Evolutionary conservation across 1,284 basidiomycete genomes (phyloP).

Genomic region (Pisolithus thermaeus): DNA sequence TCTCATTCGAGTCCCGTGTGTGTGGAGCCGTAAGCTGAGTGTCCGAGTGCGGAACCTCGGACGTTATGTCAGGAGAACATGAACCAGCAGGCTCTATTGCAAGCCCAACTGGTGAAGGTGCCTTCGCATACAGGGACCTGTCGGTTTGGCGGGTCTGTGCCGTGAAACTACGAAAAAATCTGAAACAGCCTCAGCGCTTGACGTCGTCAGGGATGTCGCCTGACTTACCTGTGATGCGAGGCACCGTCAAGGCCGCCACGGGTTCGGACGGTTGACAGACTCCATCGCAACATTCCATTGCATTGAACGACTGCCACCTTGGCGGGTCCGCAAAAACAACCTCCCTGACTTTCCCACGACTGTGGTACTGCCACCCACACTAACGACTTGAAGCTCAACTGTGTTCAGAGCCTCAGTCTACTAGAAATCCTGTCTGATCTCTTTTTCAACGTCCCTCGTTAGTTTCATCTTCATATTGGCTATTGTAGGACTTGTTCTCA

Average conservation of each 20-base stretch:
- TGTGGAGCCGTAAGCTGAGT: neutral
- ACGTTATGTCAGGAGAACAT: neutral
- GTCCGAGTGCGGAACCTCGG: neutral
- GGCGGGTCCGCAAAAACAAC: no score
- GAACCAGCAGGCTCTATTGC: no score
- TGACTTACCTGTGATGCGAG: slow-evolving; percentile 9
- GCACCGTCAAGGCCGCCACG: slow-evolving; percentile 26
- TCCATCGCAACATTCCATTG: slow-evolving; percentile 54
- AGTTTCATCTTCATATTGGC: no score
- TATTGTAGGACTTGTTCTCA: no score
- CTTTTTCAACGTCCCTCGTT: no score
- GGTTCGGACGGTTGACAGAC: slow-evolving; percentile 35
- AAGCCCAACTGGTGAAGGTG: neutral
- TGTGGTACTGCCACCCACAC: no score
- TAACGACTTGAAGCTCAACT: no score
- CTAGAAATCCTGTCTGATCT: no score
- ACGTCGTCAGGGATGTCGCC: neutral
- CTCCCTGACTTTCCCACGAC: no score
- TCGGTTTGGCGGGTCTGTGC: slow-evolving; percentile 5
- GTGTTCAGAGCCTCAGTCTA: no score
- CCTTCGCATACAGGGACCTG: neutral
- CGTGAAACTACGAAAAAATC: slow-evolving; percentile 3
- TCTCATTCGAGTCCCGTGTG: neutral
- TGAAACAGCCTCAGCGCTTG: neutral
- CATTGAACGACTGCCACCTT: slow-evolving; percentile 22